phyloP scores from a whole-genome alignment of 2,329 filamentous ascomycete genomes.

The Clonostachys chloroleuca region DNA sequence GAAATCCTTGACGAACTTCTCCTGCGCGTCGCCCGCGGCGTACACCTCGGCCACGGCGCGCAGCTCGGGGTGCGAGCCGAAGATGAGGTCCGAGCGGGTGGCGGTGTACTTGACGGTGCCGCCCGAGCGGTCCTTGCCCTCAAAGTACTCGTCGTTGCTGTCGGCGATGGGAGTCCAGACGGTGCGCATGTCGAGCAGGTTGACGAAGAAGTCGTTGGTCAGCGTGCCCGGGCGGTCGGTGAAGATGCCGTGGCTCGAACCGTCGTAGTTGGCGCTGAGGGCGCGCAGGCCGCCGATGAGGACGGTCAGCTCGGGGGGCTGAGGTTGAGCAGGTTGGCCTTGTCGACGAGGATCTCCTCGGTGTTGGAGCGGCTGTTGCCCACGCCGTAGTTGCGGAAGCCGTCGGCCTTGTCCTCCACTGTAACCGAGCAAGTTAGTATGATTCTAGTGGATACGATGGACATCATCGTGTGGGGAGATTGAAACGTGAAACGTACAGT shows the following conservation, averaged over 20 bases:
- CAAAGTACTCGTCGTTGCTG: slow-evolving; percentile 50
- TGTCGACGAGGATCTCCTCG: slow-evolving; percentile 70
- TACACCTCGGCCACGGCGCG: slow-evolving; percentile 70
- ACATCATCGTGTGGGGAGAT: too few species aligned
- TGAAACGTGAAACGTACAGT: slow-evolving; percentile 22
- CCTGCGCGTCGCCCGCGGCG: slow-evolving; percentile 49
- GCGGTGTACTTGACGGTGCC: slow-evolving; percentile 65
- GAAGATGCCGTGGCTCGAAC: slow-evolving; percentile 62
- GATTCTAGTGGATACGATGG: too few species aligned
- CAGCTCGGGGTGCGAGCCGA: slow-evolving; percentile 71
- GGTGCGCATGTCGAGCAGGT: slow-evolving; percentile 65
- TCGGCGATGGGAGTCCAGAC: slow-evolving; percentile 43
- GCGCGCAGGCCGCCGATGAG: slow-evolving; percentile 69
- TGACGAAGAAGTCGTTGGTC: slow-evolving; percentile 80
- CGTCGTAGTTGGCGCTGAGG: slow-evolving; percentile 68
- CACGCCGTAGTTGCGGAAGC: slow-evolving; percentile 76
- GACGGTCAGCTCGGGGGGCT: slow-evolving; percentile 65
- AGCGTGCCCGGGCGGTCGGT: slow-evolving; percentile 64
- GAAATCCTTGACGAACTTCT: slow-evolving; percentile 69
- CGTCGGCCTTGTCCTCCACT: slow-evolving; percentile 65
- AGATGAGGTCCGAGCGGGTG: slow-evolving; percentile 64
- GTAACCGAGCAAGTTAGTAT: too few species aligned
- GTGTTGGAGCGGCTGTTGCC: slow-evolving; percentile 54
- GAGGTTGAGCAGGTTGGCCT: slow-evolving; percentile 65
- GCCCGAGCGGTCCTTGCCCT: slow-evolving; percentile 62